Percentiles rank a stretch among this genome's conserved stretches.
phyloP scores from a whole-genome alignment of 306 rosid species.

The Trifolium dubium region DNA sequence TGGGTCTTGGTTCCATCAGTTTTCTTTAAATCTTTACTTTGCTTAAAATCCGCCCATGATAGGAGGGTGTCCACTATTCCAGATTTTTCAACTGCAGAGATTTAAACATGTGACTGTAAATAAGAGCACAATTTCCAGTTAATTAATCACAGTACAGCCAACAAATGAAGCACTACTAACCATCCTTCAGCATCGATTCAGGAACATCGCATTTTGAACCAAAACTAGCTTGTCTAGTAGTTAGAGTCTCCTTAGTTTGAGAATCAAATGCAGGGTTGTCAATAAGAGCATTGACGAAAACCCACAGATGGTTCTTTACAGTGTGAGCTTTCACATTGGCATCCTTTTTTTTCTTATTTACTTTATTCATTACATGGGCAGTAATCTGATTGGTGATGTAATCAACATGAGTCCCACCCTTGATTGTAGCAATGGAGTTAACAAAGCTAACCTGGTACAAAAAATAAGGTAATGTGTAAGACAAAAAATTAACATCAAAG shows the following conservation, averaged over 20 bases:
- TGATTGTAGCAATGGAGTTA: constrained; percentile 80
- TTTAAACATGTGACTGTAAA: constrained; percentile 10
- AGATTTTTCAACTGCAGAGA: constrained; percentile 72
- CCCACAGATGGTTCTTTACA: constrained; percentile 93
- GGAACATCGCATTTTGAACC: constrained; percentile 90
- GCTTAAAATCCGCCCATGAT: constrained; percentile 91
- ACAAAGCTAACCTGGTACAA: constrained; percentile 88
- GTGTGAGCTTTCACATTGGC: constrained; percentile 91
- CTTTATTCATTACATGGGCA: constrained; percentile 70
- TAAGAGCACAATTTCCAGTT: not conserved
- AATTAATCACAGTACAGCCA: not conserved
- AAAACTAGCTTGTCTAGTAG: constrained; percentile 79
- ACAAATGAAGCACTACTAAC: constrained; percentile 43
- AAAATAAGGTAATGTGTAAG: constrained; percentile 26
- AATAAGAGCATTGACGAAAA: constrained; percentile 90
- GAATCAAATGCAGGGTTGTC: constrained; percentile 98
- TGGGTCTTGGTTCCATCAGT: constrained; percentile 93
- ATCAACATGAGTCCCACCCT: constrained; percentile 98
- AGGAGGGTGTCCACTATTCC: constrained; percentile 89
- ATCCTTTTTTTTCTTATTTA: constrained; percentile 90
- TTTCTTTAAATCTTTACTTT: constrained; percentile 88
- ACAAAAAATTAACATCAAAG: not conserved
- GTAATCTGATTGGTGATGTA: constrained; percentile 81
- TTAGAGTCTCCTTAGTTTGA: constrained; percentile 92
- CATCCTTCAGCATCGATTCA: constrained; percentile 75